Percentiles rank a stretch among this genome's conserved stretches.
Evolutionary conservation across 2,329 filamentous ascomycete genomes (phyloP).

Genomic region (Alternaria triticimaculans): DNA sequence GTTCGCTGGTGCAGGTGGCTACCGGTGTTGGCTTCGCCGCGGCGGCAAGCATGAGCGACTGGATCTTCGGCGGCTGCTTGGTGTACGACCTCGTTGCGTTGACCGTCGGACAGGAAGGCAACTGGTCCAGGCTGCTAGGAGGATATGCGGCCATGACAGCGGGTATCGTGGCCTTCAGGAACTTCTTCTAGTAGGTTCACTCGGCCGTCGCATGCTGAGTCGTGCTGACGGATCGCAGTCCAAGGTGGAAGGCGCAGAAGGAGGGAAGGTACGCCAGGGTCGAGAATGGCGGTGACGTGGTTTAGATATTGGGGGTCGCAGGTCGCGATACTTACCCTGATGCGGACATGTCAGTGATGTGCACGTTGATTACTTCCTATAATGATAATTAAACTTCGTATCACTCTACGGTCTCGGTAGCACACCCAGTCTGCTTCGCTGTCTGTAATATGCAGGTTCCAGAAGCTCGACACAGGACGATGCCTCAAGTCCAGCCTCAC

Average conservation of each 20-base stretch:
- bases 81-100: constrained; percentile 65
- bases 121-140: constrained; percentile 61
- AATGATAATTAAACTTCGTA: not conserved
- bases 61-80: constrained; percentile 66
- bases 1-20: constrained; percentile 56
- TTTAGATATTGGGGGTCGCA: not conserved
- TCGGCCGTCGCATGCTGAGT: not conserved
- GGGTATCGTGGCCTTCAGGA: constrained; percentile 61
- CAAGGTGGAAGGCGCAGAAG: constrained; percentile 28
- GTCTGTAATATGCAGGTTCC: not conserved
- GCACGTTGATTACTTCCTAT: not conserved
- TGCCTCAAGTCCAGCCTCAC: not conserved
- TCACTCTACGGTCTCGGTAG: not conserved
- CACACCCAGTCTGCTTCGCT: not conserved
- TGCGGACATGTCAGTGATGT: not conserved
- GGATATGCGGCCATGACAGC: constrained; percentile 60
- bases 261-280: constrained; percentile 29
- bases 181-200: constrained; percentile 57
- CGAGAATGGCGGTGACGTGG: constrained; percentile 5
- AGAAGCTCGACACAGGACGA: constrained; percentile 1
- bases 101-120: constrained; percentile 58
- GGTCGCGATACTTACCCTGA: not conserved
- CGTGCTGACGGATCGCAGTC: constrained; percentile 34
- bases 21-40: constrained; percentile 63
- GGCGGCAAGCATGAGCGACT: constrained; percentile 60